Evolutionary conservation across 257 asterid species (phyloP), one percentile per base, ranked within the genome.

Genomic region (Osmanthus fragrans): DNA sequence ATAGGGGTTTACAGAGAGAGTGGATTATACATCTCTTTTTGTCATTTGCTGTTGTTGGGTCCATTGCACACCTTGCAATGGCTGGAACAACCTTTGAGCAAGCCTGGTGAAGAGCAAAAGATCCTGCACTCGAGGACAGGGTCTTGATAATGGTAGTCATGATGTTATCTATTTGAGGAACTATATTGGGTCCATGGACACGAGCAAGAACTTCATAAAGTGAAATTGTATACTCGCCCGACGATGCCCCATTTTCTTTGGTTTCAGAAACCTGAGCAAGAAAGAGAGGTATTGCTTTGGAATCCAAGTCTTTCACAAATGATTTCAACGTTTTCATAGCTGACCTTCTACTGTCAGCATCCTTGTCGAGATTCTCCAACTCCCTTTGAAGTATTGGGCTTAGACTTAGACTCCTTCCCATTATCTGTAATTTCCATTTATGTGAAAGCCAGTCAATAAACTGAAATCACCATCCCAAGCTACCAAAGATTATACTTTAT

Each of bases 51-150:
- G 97, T 88, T 33, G 96, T 87, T 3, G 97, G 94, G 76, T 91
- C 97, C 64, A 95, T 93, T 23, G 94, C 97, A 39, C 90, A 91
- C 73, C 99, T 87, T 18, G 98, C 96, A 72, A 95, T 90, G 63
- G 98, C 93, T 16, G 97, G 97, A 78, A 90, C 97, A 84, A 95
- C 99, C 83, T 95, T 95, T 3, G 99, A 89, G 87, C 99, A 93
- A 71, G 99, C 96, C 84, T 91, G 97, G 74, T 95, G 99, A 85
- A 95, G 99, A 73, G 98, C 91, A 81, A 90, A 95, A 42, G 98
- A 91, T 47, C 98, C 99, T 1, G 91, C 96, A 77, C 99, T 95
- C 23, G 83, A 84, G 23, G 90, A 82, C 84, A 95, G 80, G 70
- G 96, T 95, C 83, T 89, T 89, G 74, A 95, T 82, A 70, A 95